A percentile compares a stretch with the other conserved stretches of the same genome.
These are phyloP conservation scores for Dioszegia crocea DNA, from an alignment of 768 basidiomycete genomes.

Conservation along the genomic window DNA sequence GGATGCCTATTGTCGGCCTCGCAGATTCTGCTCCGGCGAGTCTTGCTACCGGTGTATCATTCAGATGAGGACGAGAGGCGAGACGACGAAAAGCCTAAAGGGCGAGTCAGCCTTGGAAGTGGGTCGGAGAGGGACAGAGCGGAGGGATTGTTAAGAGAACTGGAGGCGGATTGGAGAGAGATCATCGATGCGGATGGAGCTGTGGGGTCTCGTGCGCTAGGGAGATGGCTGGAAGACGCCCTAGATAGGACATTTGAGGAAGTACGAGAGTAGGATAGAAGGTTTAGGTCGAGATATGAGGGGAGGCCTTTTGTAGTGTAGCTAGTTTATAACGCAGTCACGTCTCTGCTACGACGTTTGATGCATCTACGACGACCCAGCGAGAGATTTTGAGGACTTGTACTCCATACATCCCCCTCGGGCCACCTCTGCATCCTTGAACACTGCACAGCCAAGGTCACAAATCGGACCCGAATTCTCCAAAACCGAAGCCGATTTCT, in stretches of 20 bases:
- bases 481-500: no score
- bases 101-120: conserved; percentile 13
- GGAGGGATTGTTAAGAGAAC: conserved; percentile 9
- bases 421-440: no score
- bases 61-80: neutral
- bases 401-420: no score
- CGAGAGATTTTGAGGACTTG: no score
- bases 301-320: no score
- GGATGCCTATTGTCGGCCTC: conserved; percentile 16
- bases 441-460: no score
- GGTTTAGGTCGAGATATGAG: no score
- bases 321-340: no score
- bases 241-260: conserved; percentile 11
- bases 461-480: no score
- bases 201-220: conserved; percentile 3
- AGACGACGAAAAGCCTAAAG: conserved; percentile 1
- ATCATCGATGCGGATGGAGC: conserved; percentile 11
- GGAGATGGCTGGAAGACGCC: conserved; percentile 5
- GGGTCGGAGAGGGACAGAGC: conserved; percentile 5
- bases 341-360: no score
- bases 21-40: conserved; percentile 13
- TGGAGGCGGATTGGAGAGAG: conserved; percentile 18
- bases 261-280: neutral
- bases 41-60: conserved; percentile 3
- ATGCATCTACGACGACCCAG: no score